Percentiles rank a stretch among this genome's conserved stretches.
These are phyloP conservation scores for Pleurotus cornucopiae DNA, from an alignment of 768 basidiomycete genomes.

Conservation along the genomic window DNA sequence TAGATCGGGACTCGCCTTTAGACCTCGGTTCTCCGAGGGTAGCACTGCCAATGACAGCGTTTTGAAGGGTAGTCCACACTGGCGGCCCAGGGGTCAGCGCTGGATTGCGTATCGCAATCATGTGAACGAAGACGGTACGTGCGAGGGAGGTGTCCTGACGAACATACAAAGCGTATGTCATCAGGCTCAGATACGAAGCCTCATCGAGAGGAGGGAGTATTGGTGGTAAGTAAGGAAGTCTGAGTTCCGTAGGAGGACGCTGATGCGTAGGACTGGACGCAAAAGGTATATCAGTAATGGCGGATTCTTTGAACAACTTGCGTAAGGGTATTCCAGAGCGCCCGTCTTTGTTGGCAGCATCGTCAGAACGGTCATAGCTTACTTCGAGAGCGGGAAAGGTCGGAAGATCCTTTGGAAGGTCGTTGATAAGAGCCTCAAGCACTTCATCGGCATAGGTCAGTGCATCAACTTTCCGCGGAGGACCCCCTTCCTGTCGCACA, in stretches of 20 bases:
- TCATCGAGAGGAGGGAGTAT: conserved; percentile 1
- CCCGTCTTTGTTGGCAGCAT: background rate
- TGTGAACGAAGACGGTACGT: conserved; percentile 3
- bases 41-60: background rate
- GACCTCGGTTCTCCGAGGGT: no score
- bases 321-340: background rate
- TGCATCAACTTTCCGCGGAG: background rate
- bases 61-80: background rate
- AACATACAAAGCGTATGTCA: background rate
- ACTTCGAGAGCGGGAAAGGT: background rate
- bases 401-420: background rate
- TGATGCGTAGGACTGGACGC: background rate
- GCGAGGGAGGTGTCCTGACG: conserved; percentile 1
- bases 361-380: background rate
- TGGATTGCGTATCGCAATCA: background rate
- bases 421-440: background rate
- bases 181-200: background rate
- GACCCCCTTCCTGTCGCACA: background rate
- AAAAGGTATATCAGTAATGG: background rate
- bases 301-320: background rate
- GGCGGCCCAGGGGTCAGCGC: background rate
- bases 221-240: background rate
- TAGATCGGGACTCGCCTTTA: background rate
- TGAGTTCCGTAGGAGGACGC: background rate
- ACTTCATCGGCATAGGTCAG: background rate